Conservation (phyloP, 345 rosid species). For the Corchorus olitorius region DNA sequence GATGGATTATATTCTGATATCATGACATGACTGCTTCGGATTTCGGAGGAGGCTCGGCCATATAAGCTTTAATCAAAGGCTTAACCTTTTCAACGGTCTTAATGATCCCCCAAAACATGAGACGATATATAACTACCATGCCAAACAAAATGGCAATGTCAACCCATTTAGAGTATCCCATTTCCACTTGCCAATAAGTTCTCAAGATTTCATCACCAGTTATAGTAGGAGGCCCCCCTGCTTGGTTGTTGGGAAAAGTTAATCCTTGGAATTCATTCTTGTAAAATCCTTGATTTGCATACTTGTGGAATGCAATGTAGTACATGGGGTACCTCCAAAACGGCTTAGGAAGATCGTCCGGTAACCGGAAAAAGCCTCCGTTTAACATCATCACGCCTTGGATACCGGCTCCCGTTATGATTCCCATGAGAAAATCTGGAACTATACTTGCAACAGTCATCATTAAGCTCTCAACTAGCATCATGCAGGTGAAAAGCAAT, state of each 20-base stretch:
- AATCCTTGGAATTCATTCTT: constrained; percentile 39
- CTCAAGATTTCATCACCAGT: constrained; percentile 38
- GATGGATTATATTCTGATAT: constrained; percentile 7
- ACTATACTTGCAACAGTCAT: constrained; percentile 58
- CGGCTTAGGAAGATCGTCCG: constrained; percentile 44
- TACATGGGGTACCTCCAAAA: constrained; percentile 51
- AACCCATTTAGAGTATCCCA: constrained; percentile 39
- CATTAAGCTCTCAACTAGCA: constrained; percentile 58
- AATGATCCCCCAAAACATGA: constrained; percentile 34
- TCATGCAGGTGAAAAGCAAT: constrained; percentile 39
- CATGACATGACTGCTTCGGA: not conserved
- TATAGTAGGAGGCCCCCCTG: constrained; percentile 12
- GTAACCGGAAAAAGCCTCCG: constrained; percentile 53
- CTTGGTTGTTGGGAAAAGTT: constrained; percentile 27
- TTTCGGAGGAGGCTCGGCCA: not conserved
- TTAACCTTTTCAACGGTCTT: constrained; percentile 31
- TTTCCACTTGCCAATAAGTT: constrained; percentile 34
- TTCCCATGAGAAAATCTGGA: constrained; percentile 60
- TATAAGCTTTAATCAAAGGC: constrained; percentile 24
- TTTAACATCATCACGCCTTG: constrained; percentile 53
- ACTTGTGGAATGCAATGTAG: constrained; percentile 38
- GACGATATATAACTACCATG: constrained; percentile 33
- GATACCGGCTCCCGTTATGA: constrained; percentile 53
- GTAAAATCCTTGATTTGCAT: constrained; percentile 34
- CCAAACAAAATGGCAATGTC: constrained; percentile 32